Percentiles rank a stretch among this genome's conserved stretches.
Conservation (phyloP, 2,329 filamentous ascomycete species). For the Xylariaceae sp. region DNA sequence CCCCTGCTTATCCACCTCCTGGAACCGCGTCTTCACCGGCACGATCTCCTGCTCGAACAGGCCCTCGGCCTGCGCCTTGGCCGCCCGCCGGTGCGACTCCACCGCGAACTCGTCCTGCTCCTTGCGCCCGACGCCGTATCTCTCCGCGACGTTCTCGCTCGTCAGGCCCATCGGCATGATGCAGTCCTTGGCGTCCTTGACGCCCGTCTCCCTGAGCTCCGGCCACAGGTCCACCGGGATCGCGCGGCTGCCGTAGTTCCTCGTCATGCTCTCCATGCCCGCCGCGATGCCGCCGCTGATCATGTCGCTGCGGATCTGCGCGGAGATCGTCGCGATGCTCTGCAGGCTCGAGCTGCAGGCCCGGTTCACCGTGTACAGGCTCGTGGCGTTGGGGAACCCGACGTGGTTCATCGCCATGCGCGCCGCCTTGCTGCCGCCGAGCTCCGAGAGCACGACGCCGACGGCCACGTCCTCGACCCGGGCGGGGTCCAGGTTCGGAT, state of each 20-base stretch:
- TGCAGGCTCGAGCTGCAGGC: conserved; percentile 78
- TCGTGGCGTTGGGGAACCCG: conserved; percentile 65
- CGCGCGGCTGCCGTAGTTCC: conserved; percentile 81
- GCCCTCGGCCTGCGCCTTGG: conserved; percentile 63
- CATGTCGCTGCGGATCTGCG: conserved; percentile 68
- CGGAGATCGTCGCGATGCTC: conserved; percentile 69
- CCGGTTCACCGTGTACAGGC: conserved; percentile 83
- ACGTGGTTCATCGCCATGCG: conserved; percentile 88
- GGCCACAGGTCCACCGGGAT: conserved; percentile 82
- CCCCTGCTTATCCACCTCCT: conserved; percentile 59
- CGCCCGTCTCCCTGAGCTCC: conserved; percentile 57
- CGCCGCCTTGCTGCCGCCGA: conserved; percentile 84
- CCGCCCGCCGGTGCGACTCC: conserved; percentile 68
- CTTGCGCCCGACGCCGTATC: conserved; percentile 67
- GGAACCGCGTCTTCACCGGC: conserved; percentile 67
- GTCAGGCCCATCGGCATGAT: conserved; percentile 94
- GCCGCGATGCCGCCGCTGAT: conserved; percentile 73
- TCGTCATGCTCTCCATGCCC: conserved; percentile 95
- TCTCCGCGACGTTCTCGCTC: conserved; percentile 77
- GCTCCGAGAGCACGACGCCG: conserved; percentile 84
- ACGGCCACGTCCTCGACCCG: conserved; percentile 77
- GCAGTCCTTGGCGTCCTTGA: conserved; percentile 74
- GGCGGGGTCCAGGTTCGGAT: conserved; percentile 66
- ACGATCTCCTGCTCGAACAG: conserved; percentile 76
- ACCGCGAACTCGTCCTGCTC: conserved; percentile 85